These are phyloP conservation scores for Fusarium gaditjirri DNA, from an alignment of 2,329 filamentous ascomycete genomes.

Conservation along the genomic window DNA sequence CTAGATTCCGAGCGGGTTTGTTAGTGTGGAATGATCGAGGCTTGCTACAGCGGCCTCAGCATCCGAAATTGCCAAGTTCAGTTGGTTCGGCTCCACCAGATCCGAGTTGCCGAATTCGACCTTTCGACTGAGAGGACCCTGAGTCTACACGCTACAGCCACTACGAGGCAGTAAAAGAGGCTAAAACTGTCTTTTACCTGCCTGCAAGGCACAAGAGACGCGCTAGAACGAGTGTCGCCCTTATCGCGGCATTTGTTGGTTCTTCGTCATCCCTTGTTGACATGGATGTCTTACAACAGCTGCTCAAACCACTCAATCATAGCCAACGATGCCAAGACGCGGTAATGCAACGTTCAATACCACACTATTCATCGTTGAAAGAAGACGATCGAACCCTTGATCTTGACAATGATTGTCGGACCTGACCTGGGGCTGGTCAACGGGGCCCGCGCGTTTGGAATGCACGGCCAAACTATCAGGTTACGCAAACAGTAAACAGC, in stretches of 20 bases:
- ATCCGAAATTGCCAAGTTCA: conserved; percentile 1
- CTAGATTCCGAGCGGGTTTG: background rate
- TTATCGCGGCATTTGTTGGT: background rate
- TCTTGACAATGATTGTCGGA: background rate
- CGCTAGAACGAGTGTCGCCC: background rate
- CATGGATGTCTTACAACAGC: background rate
- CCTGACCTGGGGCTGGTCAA: background rate
- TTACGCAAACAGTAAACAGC: background rate
- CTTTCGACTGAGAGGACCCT: background rate
- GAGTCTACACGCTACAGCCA: background rate
- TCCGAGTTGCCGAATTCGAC: background rate
- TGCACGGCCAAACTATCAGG: background rate
- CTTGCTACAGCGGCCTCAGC: background rate
- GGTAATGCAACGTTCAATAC: background rate
- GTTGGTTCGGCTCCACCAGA: conserved; percentile 1
- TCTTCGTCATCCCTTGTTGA: background rate
- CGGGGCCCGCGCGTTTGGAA: background rate
- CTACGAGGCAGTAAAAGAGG: background rate
- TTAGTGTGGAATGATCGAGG: conserved; percentile 1
- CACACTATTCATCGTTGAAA: background rate
- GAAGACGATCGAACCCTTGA: background rate
- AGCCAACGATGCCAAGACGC: background rate
- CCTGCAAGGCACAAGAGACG: background rate
- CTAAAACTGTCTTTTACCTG: background rate
- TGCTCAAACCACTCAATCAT: background rate